phyloP scores from a whole-genome alignment of 352 stramenopile genomes.

The Pythium aquatile region DNA sequence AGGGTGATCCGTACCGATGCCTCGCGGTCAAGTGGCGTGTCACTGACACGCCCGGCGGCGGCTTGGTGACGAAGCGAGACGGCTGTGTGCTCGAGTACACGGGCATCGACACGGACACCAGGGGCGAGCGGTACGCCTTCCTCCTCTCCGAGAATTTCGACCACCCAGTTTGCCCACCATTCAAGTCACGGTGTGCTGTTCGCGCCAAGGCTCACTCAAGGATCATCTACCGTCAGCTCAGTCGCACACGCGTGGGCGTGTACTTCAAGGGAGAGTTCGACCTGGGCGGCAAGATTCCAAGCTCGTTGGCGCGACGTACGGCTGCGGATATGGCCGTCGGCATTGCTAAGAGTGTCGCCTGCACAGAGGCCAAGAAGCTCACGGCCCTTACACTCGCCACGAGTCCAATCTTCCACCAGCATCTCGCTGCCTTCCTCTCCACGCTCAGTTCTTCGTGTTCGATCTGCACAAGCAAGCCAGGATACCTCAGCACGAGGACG shows the following conservation, averaged over 20 bases:
- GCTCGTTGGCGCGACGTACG: conserved; percentile 11
- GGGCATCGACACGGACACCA: conserved; percentile 33
- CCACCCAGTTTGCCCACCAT: conserved; percentile 17
- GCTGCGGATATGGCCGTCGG: conserved; percentile 24
- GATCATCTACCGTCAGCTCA: conserved; percentile 22
- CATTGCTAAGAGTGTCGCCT: conserved; percentile 16
- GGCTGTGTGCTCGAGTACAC: conserved; percentile 52
- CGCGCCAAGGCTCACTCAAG: conserved; percentile 9
- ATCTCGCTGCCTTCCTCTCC: background rate
- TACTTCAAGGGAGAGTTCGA: conserved; percentile 25
- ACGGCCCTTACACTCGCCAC: conserved; percentile 21
- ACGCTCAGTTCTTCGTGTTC: conserved; percentile 9
- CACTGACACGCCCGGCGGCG: conserved; percentile 16
- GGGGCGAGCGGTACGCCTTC: conserved; percentile 41
- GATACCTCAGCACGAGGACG: conserved; percentile 24
- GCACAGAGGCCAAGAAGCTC: conserved; percentile 30
- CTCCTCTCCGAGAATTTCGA: conserved; percentile 39
- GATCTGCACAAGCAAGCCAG: conserved; percentile 18
- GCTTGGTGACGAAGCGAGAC: conserved; percentile 34
- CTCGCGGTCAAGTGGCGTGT: conserved; percentile 29
- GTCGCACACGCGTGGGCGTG: conserved; percentile 9
- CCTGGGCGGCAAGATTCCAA: conserved; percentile 15
- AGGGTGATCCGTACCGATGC: conserved; percentile 19
- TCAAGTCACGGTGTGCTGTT: conserved; percentile 7
- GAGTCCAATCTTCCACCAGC: conserved; percentile 24